Evolutionary conservation across 768 basidiomycete genomes (phyloP).

Genomic region (Lactarius akahatsu): DNA sequence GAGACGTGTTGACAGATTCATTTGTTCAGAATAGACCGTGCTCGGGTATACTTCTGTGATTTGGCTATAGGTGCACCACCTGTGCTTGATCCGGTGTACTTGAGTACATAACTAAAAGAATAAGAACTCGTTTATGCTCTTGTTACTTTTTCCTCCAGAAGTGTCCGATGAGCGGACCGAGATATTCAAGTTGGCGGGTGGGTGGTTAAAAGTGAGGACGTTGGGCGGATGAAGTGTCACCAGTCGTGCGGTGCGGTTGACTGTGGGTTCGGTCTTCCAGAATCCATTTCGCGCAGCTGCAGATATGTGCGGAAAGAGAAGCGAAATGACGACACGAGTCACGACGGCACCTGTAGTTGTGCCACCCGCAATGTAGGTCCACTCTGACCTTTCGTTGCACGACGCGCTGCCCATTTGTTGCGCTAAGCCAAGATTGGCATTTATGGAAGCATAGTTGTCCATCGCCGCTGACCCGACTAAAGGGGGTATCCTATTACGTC

Average conservation of each 20-base stretch:
- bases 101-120: constrained; percentile 11
- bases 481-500: constrained; percentile 17
- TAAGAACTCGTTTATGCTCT: not conserved
- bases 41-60: constrained; percentile 16
- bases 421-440: not conserved
- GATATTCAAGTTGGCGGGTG: not conserved
- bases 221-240: not conserved
- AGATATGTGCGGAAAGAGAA: not conserved
- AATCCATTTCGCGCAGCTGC: not conserved
- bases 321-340: not conserved
- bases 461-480: not conserved
- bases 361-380: not conserved
- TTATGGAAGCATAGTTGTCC: not conserved
- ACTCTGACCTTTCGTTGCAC: not conserved
- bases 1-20: not conserved
- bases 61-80: constrained; percentile 18
- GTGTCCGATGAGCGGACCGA: not conserved
- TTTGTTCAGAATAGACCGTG: not conserved
- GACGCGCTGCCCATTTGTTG: not conserved
- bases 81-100: constrained; percentile 21
- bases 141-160: not conserved
- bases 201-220: not conserved
- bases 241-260: not conserved
- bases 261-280: constrained; percentile 5
- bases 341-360: constrained; percentile 9